These are phyloP conservation scores for Boletus barrowsii DNA, from an alignment of 768 basidiomycete species.

Conservation along the genomic window DNA sequence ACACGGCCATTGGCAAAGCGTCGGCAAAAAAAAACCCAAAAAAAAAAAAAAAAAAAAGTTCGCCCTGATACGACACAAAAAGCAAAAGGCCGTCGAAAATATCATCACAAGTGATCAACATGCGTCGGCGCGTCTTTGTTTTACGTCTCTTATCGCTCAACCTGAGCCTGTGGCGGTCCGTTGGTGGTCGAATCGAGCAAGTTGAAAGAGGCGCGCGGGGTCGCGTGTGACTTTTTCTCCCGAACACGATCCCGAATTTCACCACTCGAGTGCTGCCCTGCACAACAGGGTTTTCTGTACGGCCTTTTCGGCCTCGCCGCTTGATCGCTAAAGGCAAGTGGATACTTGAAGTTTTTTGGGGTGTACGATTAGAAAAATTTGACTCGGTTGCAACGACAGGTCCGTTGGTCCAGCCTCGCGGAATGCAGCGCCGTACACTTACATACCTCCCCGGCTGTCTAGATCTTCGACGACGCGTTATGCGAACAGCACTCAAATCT, in stretches of 20 bases:
- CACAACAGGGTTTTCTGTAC: not conserved
- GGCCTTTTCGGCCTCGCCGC: constrained; percentile 1
- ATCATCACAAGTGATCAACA: constrained; percentile 3
- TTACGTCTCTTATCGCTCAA: constrained; percentile 16
- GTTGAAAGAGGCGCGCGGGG: constrained; percentile 10
- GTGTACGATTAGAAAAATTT: not conserved
- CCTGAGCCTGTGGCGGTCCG: not conserved
- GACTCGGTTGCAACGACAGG: constrained; percentile 3
- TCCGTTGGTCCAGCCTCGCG: constrained; percentile 2
- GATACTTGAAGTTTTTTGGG: not conserved
- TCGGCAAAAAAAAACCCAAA: not conserved
- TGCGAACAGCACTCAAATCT: not conserved
- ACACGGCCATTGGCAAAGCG: not conserved
- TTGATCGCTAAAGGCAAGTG: constrained; percentile 16
- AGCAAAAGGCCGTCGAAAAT: not conserved
- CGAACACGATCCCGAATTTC: constrained; percentile 11
- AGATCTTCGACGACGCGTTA: not conserved
- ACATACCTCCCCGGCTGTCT: not conserved
- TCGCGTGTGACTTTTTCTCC: constrained; percentile 6
- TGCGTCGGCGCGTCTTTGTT: constrained; percentile 22
- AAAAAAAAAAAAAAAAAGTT: not conserved
- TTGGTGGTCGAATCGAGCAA: constrained; percentile 17
- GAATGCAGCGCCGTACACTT: not conserved
- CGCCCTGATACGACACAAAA: not conserved
- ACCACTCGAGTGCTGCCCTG: not conserved